Percentiles rank a stretch among this genome's conserved stretches.
Evolutionary conservation across 257 asterid species (phyloP).

Genomic region (Nicotiana attenuata): DNA sequence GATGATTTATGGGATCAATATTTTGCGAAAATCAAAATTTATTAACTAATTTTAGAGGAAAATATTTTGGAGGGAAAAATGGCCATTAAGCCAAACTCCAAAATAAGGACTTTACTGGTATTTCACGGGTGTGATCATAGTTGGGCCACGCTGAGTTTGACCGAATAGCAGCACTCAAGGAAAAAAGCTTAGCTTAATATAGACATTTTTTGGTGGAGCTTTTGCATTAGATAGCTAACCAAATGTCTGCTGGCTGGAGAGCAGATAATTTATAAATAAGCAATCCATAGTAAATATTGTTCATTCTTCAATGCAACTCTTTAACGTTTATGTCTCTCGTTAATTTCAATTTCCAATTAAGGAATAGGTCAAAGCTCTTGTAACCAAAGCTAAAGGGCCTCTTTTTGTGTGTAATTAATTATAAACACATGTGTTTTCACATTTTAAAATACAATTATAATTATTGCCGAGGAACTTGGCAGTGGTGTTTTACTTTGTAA

Average conservation of each 20-base stretch:
- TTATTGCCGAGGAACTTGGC: neutral
- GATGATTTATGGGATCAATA: too few species aligned
- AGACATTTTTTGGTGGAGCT: neutral
- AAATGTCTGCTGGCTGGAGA: constrained; percentile 6
- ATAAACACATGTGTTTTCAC: too few species aligned
- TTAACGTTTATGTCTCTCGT: neutral
- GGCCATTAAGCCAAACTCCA: too few species aligned
- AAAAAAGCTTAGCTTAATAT: neutral
- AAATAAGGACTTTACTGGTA: too few species aligned
- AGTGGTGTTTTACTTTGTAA: neutral
- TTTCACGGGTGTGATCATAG: too few species aligned
- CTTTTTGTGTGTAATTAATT: neutral
- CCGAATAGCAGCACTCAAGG: too few species aligned
- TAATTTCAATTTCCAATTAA: neutral
- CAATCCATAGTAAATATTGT: neutral
- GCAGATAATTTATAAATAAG: constrained; percentile 19
- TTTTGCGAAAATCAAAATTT: too few species aligned
- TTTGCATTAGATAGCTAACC: constrained; percentile 10
- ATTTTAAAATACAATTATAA: neutral
- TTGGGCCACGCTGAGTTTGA: too few species aligned
- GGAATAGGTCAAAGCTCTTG: constrained; percentile 1
- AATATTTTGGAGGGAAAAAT: too few species aligned
- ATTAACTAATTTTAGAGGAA: too few species aligned
- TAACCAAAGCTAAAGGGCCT: neutral
- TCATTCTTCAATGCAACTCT: neutral